Percentiles rank a stretch among this genome's conserved stretches.
Evolutionary conservation across 805 yeast species (phyloP).

Genomic region (Metschnikowia kofuensis): DNA sequence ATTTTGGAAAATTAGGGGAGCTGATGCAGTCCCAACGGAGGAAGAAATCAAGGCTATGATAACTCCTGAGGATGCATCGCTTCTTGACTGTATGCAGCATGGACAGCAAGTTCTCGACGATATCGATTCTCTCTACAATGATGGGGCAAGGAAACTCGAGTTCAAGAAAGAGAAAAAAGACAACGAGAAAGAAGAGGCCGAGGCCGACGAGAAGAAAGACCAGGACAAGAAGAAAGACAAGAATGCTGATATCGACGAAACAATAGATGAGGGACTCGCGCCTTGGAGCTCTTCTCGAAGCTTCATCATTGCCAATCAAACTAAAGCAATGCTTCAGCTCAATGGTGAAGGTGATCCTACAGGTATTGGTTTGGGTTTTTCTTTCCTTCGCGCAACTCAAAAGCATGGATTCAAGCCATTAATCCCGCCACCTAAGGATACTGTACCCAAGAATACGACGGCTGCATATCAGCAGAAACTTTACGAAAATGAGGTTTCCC

Average conservation of each 20-base stretch:
- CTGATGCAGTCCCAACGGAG: slow-evolving; percentile 63
- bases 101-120: slow-evolving; percentile 91
- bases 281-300: slow-evolving; percentile 95
- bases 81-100: slow-evolving; percentile 87
- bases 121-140: slow-evolving; percentile 51
- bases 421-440: slow-evolving; percentile 34
- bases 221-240: slow-evolving; percentile 24
- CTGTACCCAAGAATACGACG: slow-evolving; percentile 37
- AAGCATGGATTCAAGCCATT: slow-evolving; percentile 77
- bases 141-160: slow-evolving; percentile 30
- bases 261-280: slow-evolving; percentile 79
- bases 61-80: slow-evolving; percentile 84
- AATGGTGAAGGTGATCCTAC: slow-evolving; percentile 96
- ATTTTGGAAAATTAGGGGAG: slow-evolving; percentile 78
- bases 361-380: slow-evolving; percentile 84
- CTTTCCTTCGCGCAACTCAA: slow-evolving; percentile 88
- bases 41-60: slow-evolving; percentile 80
- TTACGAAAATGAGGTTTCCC: slow-evolving; percentile 83
- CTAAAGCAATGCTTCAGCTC: slow-evolving; percentile 93
- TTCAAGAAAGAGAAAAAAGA: slow-evolving; percentile 29
- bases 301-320: slow-evolving; percentile 90
- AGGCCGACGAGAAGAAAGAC: slow-evolving; percentile 21
- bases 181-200: slow-evolving; percentile 33
- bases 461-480: slow-evolving; percentile 73
- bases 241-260: slow-evolving; percentile 42